Base-by-base conservation (phyloP, 2,329 filamentous ascomycete species). In the Botrytis hyacinthi region DNA sequence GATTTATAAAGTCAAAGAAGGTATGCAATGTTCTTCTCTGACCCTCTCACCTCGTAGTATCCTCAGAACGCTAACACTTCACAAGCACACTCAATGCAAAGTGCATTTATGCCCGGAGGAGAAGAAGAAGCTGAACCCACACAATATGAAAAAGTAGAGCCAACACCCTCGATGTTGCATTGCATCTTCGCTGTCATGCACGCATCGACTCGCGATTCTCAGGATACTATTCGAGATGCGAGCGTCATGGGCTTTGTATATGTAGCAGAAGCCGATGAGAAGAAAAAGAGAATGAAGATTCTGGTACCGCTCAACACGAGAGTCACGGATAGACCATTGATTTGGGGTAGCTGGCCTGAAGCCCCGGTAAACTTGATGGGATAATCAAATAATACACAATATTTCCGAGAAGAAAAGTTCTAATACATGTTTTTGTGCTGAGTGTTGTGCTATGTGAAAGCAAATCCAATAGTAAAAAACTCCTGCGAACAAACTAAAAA, bases 221-320 rank as follows among this genome's bases (percentile, higher is more conserved):
- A 92, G 10, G 90, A 93, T 66, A 87, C 89, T 1, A 90, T 98
- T 62, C 88, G 93, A 20, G 92, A 95, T 78, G 90, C 94, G 12
- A 92, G 91, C 73, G 91, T 98, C 44, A 92, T 97, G 87, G 96
- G 96, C 0, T 99, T 97, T 80, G 88, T 98, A 44, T 98, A 97
- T 80, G 92, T 98, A 26, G 92, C 93, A 0, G 93, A 97, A 75
- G 93, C 98, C 6, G 95, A 99, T 80, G 92, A 93, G 80, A 91
- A 92, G 78, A 92, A 92, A 82, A 90, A 90, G 77, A 92, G 93
- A 81, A 86, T 98, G 46, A 92, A 93, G 80, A 86, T 98, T 32
- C 84, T 99, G 74, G 91, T 93, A 29, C 96, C 96, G 1, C 90
- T 97, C 75, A 93, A 92, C 70, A 94, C 94, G 3, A 87, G 92